Evolutionary conservation across 306 rosid genomes (phyloP), one percentile per base, ranked within the genome.

Genomic region (Carpinus fangiana): DNA sequence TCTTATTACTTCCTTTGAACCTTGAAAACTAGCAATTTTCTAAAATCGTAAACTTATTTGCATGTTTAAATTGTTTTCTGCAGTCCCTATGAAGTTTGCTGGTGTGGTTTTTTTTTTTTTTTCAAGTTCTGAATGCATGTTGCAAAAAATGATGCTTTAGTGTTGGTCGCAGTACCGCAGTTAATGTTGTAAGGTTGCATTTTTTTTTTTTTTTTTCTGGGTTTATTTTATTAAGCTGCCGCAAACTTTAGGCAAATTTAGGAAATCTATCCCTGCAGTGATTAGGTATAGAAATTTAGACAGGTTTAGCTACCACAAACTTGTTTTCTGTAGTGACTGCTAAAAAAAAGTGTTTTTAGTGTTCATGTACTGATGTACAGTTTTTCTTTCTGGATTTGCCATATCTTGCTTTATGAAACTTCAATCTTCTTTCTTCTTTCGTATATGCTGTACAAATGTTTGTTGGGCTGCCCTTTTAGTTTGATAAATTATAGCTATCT

Each of bases 401-500:
- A 20, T 20, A 2, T 23, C 65, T 59, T 59, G 65, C 36, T 59
- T 59, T 59, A 59, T 4, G 17, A 59, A 59, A 59, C 31, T 59
- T 23, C 36, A 23, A 59, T 13, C 38, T 59, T 59, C 65, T 59
- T 59, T 9, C 64, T 57, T 20, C 64, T 57, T 59, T 28, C 9
- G 34, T 59, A 23, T 59, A 59, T 20, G 65, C 31, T 23, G 12
- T 14, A 23, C 31, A 59, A 1, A 23, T 59, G 17, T 59, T 12
- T 59, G 65, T 59, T 59, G 65, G 65, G 65, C 38, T 59, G 65
- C 36, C 8, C 45, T 59, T 21, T 8, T 57, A 57, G 64, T 57
- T 57, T 38, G 5, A 38, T 41, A 6, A 41, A 41, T 41, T 59
- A 59, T 23, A 59, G 2, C 7, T 59, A n/a, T 59, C 34, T 59